Base-by-base conservation (phyloP, 31 red algal species). In the Asparagopsis taxiformis region DNA sequence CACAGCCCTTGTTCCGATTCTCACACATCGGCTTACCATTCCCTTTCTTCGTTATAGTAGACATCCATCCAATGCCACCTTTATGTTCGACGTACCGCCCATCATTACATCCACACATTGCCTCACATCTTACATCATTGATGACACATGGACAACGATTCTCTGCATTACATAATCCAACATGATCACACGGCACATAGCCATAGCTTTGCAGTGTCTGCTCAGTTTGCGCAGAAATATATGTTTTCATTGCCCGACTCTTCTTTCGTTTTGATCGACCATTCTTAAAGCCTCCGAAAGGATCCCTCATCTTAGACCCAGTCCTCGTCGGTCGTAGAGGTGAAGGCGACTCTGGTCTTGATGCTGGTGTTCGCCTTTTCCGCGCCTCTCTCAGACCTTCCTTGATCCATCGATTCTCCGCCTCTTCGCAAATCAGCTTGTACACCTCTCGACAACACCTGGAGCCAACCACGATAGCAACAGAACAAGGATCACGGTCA, bases 121-220 rank as follows among this genome's bases (percentile, higher is more conserved):
- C 21, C 52, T 7, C 52, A 55, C 5, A 55, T 24, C 26, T 24
- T 7, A 5, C 21, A 55, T 55, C 26, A 24, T 24, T 55, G 52
- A 0, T 24, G 13, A 55, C 52, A 55, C 7, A 24, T 11, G 13
- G n/a, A n/a, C n/a, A n/a, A n/a, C 52, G 26, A 15, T 55, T 55
- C 26, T 6, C 52, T 15, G 13, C 21, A 19, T 19, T 55, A 15
- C 52, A 55, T 15, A 24, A 24, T 0, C 52, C 52, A 15, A 24
- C 52, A 55, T 55, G 52, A 55, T 24, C 52, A 24, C 52, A 55
- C 26, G 52, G 52, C 21, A 55, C 26, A 55, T 24, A 55, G n/a
- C n/a, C n/a, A n/a, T n/a, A n/a, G n/a, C n/a, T n/a, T n/a, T 15
- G 26, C 13, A 24, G 52, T 24, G 52, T 55, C 52, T 55, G 21